Percentiles rank a stretch among this genome's conserved stretches.
Conservation (phyloP, 23 red algal species). For the Gracilaria domingensis region DNA sequence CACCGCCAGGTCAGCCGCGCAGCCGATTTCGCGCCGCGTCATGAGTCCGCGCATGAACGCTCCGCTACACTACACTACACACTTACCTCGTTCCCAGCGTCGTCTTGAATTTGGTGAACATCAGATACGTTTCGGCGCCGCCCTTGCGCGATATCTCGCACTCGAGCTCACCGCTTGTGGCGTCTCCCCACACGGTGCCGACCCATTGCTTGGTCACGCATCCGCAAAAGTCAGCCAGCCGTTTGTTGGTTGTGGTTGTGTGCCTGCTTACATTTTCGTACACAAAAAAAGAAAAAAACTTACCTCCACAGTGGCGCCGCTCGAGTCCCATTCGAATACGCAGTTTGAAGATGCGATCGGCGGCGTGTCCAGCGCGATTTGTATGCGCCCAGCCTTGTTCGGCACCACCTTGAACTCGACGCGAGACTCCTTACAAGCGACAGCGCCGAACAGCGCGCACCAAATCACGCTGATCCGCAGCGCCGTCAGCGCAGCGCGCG, state of each 20-base stretch:
- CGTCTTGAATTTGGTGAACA: constrained; percentile 76
- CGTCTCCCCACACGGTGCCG: constrained; percentile 50
- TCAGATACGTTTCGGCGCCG: constrained; percentile 56
- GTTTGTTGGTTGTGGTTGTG: background rate
- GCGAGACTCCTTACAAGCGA: constrained; percentile 14
- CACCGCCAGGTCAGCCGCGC: no score
- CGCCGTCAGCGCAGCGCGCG: no score
- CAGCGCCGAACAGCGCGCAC: background rate
- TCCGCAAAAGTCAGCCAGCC: no score
- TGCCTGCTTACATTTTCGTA: background rate
- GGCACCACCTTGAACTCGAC: constrained; percentile 67
- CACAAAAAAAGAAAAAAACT: background rate
- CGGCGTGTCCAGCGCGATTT: constrained; percentile 77
- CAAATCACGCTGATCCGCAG: no score
- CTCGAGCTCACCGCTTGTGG: constrained; percentile 52
- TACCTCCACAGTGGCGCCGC: constrained; percentile 73
- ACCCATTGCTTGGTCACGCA: constrained; percentile 47
- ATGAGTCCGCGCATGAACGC: no score
- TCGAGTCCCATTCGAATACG: constrained; percentile 60
- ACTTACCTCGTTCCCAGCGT: constrained; percentile 63
- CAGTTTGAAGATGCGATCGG: constrained; percentile 76
- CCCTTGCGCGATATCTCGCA: constrained; percentile 66
- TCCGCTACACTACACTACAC: no score
- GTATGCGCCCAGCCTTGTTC: constrained; percentile 26
- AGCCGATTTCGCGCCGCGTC: no score